Base-by-base conservation (phyloP, 805 yeast species). In the Pichia phayaonensis region DNA sequence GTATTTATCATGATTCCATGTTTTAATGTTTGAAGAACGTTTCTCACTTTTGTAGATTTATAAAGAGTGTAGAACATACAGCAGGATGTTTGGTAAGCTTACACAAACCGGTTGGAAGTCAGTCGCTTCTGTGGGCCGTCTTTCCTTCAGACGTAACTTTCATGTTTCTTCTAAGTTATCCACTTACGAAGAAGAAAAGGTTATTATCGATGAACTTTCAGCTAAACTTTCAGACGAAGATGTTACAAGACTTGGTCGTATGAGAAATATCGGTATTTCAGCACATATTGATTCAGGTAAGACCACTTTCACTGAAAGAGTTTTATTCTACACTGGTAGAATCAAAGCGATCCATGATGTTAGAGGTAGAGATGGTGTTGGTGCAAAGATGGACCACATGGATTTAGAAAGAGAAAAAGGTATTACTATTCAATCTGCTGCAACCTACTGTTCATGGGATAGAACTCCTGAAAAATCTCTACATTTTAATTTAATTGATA, bases 341-440 rank as follows among this genome's bases (percentile, higher is more conserved):
- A 94, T 94, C 68, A 88, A 90, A 65, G 95, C 96, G 27, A 92
- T 90, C 62, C 98, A 90, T 64, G 98, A 90, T 70, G 97, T 87
- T 44, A 79, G 99, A 67, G 99, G 99, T 45, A 81, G 94, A 62
- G 99, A 94, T 67, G 84, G 90, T 58, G 98, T 94, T 52, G 99
- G 99, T 54, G 99, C 99, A 50, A 94, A 90, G 72, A 94, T 94
- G 99, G 99, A 94, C 70, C 92, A 90, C 54, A 94, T 94, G 99
- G 99, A 94, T 61, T 76, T 94, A 59, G 99, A 94, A 72, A 83
- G 99, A 67, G 99, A 94, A 70, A 94, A 94, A 67, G 99, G 99
- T 70, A 94, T 94, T 64, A 94, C 99, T 47, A 94, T 94, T 66
- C 99, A 94, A 72, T 89, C 97, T 54, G 99, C 99, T 56, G 99